Conservation (phyloP, 345 rosid species). For the Geranium brycei region DNA sequence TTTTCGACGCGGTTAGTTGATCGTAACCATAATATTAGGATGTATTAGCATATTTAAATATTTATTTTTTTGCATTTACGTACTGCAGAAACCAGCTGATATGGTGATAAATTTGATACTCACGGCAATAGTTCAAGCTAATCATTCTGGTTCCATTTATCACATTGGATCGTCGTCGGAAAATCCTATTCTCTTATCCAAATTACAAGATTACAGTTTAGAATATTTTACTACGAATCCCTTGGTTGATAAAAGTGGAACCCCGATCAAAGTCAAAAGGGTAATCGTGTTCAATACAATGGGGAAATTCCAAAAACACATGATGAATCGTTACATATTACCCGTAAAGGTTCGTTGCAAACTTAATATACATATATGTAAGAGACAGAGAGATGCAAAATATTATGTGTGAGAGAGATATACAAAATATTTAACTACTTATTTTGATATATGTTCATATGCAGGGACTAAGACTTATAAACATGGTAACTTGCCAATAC, state of each 20-base stretch:
- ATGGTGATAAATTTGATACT: constrained; percentile 13
- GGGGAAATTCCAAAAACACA: constrained; percentile 2
- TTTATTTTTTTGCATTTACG: background rate
- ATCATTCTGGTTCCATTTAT: constrained; percentile 2
- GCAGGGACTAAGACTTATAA: too few species aligned
- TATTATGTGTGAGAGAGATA: too few species aligned
- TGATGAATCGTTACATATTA: constrained; percentile 1
- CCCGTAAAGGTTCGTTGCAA: constrained; percentile 10
- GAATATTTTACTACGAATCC: constrained; percentile 12
- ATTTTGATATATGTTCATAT: too few species aligned
- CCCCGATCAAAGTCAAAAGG: background rate
- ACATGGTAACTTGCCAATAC: background rate
- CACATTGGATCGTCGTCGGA: constrained; percentile 17
- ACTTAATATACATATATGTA: too few species aligned
- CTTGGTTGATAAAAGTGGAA: constrained; percentile 3
- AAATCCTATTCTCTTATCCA: constrained; percentile 6
- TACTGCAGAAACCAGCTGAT: constrained; percentile 13
- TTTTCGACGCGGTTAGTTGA: background rate
- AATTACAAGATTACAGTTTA: background rate
- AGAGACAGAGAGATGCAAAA: too few species aligned
- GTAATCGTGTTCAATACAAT: background rate
- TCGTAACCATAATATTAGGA: too few species aligned
- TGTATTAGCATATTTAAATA: too few species aligned
- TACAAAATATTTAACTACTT: too few species aligned
- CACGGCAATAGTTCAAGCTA: background rate